phyloP scores from a whole-genome alignment of 2,329 filamentous ascomycete species.

The Monascus ruber region DNA sequence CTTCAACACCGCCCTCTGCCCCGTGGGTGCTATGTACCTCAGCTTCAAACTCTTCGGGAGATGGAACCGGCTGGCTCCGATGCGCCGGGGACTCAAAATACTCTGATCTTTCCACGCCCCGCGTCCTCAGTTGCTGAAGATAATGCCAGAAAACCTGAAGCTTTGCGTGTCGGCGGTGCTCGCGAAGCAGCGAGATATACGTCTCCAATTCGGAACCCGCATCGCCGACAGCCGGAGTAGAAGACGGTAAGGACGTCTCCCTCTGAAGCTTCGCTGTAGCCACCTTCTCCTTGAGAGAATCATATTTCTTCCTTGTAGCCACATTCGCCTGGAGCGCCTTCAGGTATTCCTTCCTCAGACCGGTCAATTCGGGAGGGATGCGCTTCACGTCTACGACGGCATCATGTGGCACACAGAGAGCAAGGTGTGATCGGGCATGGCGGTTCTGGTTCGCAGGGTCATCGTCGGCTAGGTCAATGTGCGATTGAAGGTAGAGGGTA shows the following conservation, averaged over 20 bases:
- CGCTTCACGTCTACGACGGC: constrained; percentile 21
- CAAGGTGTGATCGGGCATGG: constrained; percentile 20
- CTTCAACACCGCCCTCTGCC: constrained; percentile 16
- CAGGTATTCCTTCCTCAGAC: constrained; percentile 34
- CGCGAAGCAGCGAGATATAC: constrained; percentile 36
- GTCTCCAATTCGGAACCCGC: constrained; percentile 17
- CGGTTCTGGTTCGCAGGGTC: constrained; percentile 9
- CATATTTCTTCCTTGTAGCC: constrained; percentile 29
- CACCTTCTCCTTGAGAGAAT: constrained; percentile 21
- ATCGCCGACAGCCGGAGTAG: constrained; percentile 9
- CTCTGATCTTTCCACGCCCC: constrained; percentile 10
- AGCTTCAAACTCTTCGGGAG: constrained; percentile 8
- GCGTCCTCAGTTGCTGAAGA: constrained; percentile 29
- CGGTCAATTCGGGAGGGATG: constrained; percentile 29
- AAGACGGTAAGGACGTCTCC: constrained; percentile 3
- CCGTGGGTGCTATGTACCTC: constrained; percentile 1
- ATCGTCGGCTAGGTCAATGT: constrained; percentile 21
- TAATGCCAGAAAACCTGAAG: constrained; percentile 37
- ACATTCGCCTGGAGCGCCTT: constrained; percentile 33
- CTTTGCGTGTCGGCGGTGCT: constrained; percentile 35
- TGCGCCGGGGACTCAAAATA: constrained; percentile 11
- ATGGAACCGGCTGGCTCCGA: constrained; percentile 6
- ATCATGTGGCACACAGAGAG: constrained; percentile 23
- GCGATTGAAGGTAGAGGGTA: constrained; percentile 27
- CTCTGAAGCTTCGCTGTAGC: constrained; percentile 16